Evolutionary conservation across 2,329 filamentous ascomycete genomes (phyloP).

Genomic region (Clarireedia monteithiana): DNA sequence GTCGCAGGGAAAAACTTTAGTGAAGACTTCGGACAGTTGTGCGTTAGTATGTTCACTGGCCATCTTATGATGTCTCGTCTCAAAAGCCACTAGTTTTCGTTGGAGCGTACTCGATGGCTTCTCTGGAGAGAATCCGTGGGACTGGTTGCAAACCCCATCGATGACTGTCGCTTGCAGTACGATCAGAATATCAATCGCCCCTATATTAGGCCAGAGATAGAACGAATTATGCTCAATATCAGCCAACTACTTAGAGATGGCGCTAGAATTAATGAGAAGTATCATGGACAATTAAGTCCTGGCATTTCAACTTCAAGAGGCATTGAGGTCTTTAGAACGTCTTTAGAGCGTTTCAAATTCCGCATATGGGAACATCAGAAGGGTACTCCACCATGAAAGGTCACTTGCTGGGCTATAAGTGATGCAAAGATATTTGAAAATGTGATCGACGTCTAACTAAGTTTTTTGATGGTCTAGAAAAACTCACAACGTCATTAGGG

Average conservation of each 20-base stretch:
- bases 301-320: slow-evolving; percentile 3
- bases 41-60: slow-evolving; percentile 1
- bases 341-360: slow-evolving; percentile 18
- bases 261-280: slow-evolving; percentile 6
- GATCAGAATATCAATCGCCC: slow-evolving; percentile 9
- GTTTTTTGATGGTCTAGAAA: slow-evolving; percentile 21
- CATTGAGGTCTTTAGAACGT: slow-evolving; percentile 14
- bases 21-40: slow-evolving; percentile 21
- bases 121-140: slow-evolving; percentile 15
- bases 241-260: slow-evolving; percentile 9
- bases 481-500: slow-evolving; percentile 15
- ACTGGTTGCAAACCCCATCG: slow-evolving; percentile 3
- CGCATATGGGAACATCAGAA: slow-evolving; percentile 17
- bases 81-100: neutral
- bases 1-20: slow-evolving; percentile 18
- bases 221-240: slow-evolving; percentile 9
- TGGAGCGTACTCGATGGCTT: slow-evolving; percentile 7
- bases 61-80: neutral
- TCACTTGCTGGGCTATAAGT: slow-evolving; percentile 20
- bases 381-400: slow-evolving; percentile 15
- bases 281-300: neutral
- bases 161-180: slow-evolving; percentile 4
- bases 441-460: slow-evolving; percentile 14
- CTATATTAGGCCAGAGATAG: slow-evolving; percentile 3
- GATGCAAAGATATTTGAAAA: slow-evolving; percentile 17